Evolutionary conservation across 2,329 filamentous ascomycete species (phyloP).

Genomic region (Colletotrichum sidae): DNA sequence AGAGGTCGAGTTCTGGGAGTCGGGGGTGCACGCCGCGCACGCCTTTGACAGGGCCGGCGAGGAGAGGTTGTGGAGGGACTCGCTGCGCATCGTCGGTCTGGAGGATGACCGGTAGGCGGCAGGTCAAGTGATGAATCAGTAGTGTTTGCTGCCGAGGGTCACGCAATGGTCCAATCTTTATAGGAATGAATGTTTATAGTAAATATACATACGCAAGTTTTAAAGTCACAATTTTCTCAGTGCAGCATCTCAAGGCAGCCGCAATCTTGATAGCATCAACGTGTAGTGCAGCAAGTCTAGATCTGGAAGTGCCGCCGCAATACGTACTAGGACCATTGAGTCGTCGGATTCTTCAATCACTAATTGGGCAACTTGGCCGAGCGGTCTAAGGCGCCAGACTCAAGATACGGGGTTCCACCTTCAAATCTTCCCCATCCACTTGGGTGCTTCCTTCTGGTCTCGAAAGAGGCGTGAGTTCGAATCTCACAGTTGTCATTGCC

Average conservation of each 20-base stretch:
- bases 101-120: not conserved
- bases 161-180: too few species aligned
- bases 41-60: slow-evolving; percentile 1
- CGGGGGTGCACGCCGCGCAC: not conserved
- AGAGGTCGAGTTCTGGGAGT: not conserved
- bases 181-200: too few species aligned
- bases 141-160: too few species aligned
- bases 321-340: too few species aligned
- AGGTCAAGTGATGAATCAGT: too few species aligned
- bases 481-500: slow-evolving; percentile 22
- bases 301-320: too few species aligned
- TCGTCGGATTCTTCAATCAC: too few species aligned
- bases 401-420: slow-evolving; percentile 8
- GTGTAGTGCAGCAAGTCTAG: too few species aligned
- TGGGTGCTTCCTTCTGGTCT: slow-evolving; percentile 16
- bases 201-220: too few species aligned
- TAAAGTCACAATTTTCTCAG: too few species aligned
- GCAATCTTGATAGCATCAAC: too few species aligned
- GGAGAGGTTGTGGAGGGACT: slow-evolving; percentile 8
- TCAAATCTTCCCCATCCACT: not conserved
- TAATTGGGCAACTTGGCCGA: slow-evolving; percentile 20
- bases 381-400: slow-evolving; percentile 31
- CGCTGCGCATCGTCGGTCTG: slow-evolving; percentile 11
- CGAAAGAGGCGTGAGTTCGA: slow-evolving; percentile 29
- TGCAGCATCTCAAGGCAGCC: too few species aligned